Conservation (phyloP, 116 monocot genomes). For the Cymodocea nodosa region DNA sequence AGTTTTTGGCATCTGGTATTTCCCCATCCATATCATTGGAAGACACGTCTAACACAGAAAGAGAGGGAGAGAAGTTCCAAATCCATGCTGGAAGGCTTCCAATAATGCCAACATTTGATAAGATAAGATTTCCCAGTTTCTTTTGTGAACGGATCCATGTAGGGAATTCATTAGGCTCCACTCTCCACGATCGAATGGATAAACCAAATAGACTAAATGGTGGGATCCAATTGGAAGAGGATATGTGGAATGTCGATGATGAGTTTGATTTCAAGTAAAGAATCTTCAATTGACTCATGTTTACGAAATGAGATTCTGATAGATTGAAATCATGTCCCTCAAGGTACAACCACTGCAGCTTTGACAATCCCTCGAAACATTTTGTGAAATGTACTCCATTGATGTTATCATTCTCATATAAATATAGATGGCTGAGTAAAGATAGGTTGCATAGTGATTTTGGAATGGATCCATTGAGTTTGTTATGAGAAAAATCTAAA, state of each 20-base stretch:
- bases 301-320: slow-evolving; percentile 8
- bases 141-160: slow-evolving; percentile 5
- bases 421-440: too few relatives aligned
- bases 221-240: too few relatives aligned
- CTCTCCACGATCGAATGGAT: not conserved
- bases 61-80: slow-evolving; percentile 3
- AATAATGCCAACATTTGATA: too few relatives aligned
- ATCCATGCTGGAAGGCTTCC: slow-evolving; percentile 4
- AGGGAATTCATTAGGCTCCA: slow-evolving; percentile 5
- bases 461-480: too few relatives aligned
- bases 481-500: too few relatives aligned
- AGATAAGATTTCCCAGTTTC: not conserved
- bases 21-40: slow-evolving; percentile 2
- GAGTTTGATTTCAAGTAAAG: too few relatives aligned
- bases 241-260: too few relatives aligned
- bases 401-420: too few relatives aligned
- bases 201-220: too few relatives aligned
- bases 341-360: not conserved
- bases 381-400: not conserved
- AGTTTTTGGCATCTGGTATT: too few relatives aligned
- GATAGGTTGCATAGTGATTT: too few relatives aligned
- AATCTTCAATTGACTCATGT: too few relatives aligned
- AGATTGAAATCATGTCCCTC: not conserved
- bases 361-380: not conserved
- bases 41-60: not conserved